Conservation (phyloP, 1,284 basidiomycete genomes). For the Ceratobasidium theobromae region DNA sequence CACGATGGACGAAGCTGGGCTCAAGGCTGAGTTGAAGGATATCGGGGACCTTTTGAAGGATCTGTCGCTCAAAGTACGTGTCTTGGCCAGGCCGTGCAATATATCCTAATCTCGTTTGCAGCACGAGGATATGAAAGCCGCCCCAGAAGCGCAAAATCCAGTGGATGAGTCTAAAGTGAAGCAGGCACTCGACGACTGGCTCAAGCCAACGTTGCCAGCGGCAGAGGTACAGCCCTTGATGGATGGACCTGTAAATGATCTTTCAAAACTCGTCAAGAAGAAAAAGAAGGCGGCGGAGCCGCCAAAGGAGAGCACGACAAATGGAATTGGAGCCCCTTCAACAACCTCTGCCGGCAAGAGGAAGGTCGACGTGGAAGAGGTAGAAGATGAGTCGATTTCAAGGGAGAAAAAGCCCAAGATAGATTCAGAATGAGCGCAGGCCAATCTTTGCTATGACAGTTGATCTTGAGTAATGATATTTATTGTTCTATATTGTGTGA, state of each 20-base stretch:
- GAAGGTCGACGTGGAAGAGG: conserved; percentile 61
- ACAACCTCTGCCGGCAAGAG: conserved; percentile 49
- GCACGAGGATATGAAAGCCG: conserved; percentile 84
- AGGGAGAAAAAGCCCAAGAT: conserved; percentile 68
- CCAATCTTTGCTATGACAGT: background rate
- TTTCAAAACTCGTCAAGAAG: conserved; percentile 81
- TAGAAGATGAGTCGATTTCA: conserved; percentile 44
- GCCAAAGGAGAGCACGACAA: conserved; percentile 42
- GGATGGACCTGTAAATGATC: conserved; percentile 64
- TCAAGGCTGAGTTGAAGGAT: conserved; percentile 76
- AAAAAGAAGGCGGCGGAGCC: conserved; percentile 64
- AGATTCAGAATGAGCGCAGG: conserved; percentile 43
- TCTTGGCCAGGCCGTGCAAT: background rate
- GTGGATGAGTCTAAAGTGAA: conserved; percentile 41
- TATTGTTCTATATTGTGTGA: no score
- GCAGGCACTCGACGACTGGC: conserved; percentile 66
- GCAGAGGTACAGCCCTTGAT: conserved; percentile 38
- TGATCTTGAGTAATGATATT: background rate
- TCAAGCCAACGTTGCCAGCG: conserved; percentile 45
- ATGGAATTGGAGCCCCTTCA: background rate
- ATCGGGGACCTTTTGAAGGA: conserved; percentile 74
- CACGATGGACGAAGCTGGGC: conserved; percentile 61
- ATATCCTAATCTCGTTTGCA: conserved; percentile 40
- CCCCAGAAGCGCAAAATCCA: conserved; percentile 56
- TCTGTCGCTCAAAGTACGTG: conserved; percentile 71